Evolutionary conservation across 192 early-diverging fungal species (phyloP).

Genomic region (Thamnidium elegans): DNA sequence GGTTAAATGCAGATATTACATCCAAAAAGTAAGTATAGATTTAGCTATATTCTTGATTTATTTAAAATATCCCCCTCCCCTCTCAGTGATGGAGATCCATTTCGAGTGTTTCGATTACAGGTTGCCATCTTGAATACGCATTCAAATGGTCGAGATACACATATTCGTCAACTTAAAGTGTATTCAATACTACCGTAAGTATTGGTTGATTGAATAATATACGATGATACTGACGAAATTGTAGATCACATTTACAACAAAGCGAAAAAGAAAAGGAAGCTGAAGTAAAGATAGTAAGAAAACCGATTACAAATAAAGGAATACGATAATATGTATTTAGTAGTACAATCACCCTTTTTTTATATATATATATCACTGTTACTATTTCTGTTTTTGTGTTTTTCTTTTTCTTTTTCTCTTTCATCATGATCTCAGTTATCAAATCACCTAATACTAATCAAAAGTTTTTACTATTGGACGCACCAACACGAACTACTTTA

Average conservation of each 20-base stretch:
- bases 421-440: conserved; percentile 18
- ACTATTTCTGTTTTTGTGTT: neutral
- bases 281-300: neutral
- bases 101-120: conserved; percentile 66
- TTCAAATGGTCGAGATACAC: conserved; percentile 82
- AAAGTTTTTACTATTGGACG: conserved; percentile 70
- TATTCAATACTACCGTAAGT: conserved; percentile 56
- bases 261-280: neutral
- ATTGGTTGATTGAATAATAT: too few relatives aligned
- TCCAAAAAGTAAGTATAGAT: conserved; percentile 22
- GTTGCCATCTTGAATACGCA: conserved; percentile 68
- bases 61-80: conserved; percentile 4
- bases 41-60: conserved; percentile 14
- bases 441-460: conserved; percentile 15
- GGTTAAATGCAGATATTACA: conserved; percentile 62
- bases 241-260: neutral
- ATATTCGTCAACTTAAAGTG: conserved; percentile 72
- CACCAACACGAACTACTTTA: conserved; percentile 59
- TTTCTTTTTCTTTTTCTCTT: neutral
- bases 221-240: neutral
- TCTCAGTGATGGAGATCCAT: neutral
- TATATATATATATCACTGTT: neutral
- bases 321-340: neutral
- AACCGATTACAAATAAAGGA: neutral
- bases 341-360: neutral